These are phyloP conservation scores for Pyracantha coccinea DNA, from an alignment of 331 rosid species.

Conservation along the genomic window DNA sequence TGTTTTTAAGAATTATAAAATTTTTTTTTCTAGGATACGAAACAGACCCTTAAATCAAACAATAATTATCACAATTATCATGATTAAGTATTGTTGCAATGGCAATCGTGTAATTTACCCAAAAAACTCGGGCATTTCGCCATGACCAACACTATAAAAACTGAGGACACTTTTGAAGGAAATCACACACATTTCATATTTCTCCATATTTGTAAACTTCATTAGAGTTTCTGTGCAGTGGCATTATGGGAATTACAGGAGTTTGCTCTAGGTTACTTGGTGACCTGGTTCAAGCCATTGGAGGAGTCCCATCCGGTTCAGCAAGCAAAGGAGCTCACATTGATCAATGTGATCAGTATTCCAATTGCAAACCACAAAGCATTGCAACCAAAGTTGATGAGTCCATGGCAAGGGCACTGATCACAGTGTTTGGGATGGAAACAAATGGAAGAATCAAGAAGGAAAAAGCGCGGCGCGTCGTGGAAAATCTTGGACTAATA, in stretches of 20 bases:
- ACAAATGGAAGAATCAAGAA: constrained; percentile 72
- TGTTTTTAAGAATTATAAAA: no score
- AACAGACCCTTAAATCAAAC: constrained; percentile 2
- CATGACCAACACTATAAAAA: constrained; percentile 31
- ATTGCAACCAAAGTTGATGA: constrained; percentile 29
- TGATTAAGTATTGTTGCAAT: constrained; percentile 5
- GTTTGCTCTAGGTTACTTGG: constrained; percentile 52
- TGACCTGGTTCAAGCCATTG: constrained; percentile 48
- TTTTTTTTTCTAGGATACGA: no score
- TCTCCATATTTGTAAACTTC: not conserved
- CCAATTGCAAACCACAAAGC: constrained; percentile 4
- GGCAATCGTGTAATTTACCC: constrained; percentile 26
- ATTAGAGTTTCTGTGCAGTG: not conserved
- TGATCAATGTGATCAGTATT: constrained; percentile 1
- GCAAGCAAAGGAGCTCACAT: constrained; percentile 10
- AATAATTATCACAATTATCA: constrained; percentile 17
- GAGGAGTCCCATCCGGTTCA: constrained; percentile 10
- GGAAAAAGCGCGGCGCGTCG: constrained; percentile 58
- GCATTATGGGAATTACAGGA: constrained; percentile 50
- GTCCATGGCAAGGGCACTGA: constrained; percentile 50
- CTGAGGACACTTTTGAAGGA: not conserved
- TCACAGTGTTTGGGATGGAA: constrained; percentile 85
- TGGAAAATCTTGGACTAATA: constrained; percentile 69
- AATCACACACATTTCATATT: not conserved
- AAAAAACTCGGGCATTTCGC: constrained; percentile 13